phyloP scores from a whole-genome alignment of 306 rosid species.

The Dalbergia cochinchinensis region DNA sequence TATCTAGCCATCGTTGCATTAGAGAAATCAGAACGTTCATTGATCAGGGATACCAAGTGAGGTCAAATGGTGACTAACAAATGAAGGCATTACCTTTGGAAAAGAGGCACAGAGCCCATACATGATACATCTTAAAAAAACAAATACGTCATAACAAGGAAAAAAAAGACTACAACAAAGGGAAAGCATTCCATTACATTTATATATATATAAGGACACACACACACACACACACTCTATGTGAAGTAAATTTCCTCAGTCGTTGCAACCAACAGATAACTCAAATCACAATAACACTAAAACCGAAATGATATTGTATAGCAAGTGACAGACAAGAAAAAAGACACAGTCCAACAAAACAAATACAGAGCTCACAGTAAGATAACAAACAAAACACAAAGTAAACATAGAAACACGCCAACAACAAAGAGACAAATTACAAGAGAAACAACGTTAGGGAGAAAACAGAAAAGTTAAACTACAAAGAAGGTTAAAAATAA shows the following conservation, averaged over 20 bases:
- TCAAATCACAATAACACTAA: neutral
- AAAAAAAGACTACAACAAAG: slow-evolving; percentile 6
- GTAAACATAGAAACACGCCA: neutral
- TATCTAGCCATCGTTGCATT: neutral
- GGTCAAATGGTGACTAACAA: slow-evolving; percentile 3
- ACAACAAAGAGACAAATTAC: neutral
- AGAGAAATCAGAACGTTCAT: slow-evolving; percentile 18
- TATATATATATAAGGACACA: too few species aligned
- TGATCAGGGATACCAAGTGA: neutral
- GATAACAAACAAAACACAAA: neutral
- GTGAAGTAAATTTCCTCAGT: neutral
- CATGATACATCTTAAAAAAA: neutral
- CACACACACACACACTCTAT: too few species aligned
- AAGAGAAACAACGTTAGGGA: neutral
- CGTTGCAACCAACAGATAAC: neutral
- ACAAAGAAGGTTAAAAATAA: neutral
- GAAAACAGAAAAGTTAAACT: neutral
- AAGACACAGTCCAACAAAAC: neutral
- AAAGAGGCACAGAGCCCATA: neutral
- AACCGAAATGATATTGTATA: neutral
- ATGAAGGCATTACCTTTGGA: neutral
- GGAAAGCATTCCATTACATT: slow-evolving; percentile 6
- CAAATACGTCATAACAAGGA: neutral
- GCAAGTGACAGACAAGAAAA: neutral
- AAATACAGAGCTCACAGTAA: neutral